Base-by-base conservation (phyloP, 2,329 filamentous ascomycete genomes). In the Cladosporium phlei region DNA sequence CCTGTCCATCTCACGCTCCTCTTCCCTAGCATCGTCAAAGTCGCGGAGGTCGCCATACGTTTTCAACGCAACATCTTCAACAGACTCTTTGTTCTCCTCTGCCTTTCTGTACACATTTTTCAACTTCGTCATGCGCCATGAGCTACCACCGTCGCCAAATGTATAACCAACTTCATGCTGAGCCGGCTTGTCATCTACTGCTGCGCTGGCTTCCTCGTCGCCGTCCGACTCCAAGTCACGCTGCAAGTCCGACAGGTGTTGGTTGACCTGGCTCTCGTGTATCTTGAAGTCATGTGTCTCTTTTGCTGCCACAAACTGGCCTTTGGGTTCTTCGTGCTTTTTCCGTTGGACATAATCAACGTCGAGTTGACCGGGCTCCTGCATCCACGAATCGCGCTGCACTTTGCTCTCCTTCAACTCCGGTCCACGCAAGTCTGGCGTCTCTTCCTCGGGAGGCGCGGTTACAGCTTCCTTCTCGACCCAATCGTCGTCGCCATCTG, bases 91-190 rank as follows among this genome's bases (percentile, higher is more conserved):
- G 1, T 74, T 82, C 57, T 93, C 83, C 55, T 94, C 77, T 0
- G 89, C 88, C 45, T 83, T 78, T 20, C 80, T 78, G 65, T 95
- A 95, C 2, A 95, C 87, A 9, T 82, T 85, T 55, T 86, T 89
- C 24, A 98, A 78, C 66, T 90, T 96, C 5, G 85, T 95, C 90
- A 98, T 95, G 39, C 94, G 83, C 93, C 94, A 98, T 58, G 88
- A 80, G 11, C 90, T 91, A 0, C 93, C 91, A 5, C 79, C 71
- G 64, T 98, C 93, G 14, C 94, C 93, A 66, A 98, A 94, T 0
- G 72, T 86, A 62, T 97, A 98, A 48, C 79, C 74, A 7, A 94
- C 79, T 47, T 86, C 78, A 44, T 80, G 73, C 34, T 80, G 69
- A 1, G 75, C 71, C 2, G 77, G 73, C 53, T 77, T 68, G 5